Conservation (phyloP, 2,329 filamentous ascomycete species). For the Aspergillus texensis region DNA sequence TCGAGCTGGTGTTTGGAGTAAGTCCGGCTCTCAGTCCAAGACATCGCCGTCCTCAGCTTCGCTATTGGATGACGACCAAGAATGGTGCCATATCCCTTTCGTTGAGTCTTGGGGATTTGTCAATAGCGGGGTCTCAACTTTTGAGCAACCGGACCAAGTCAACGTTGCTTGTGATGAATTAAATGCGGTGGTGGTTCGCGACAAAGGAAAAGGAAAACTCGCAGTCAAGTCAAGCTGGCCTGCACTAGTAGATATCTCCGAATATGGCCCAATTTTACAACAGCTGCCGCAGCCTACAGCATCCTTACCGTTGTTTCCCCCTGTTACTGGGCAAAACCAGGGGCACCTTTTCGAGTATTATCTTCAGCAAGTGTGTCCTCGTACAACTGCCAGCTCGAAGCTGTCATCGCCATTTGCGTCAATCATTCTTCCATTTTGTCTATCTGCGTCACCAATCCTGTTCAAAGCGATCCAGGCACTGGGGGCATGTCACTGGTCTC, state of each 20-base stretch:
- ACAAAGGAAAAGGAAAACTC: not conserved
- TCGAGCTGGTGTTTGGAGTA: constrained; percentile 46
- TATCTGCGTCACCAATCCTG: constrained; percentile 40
- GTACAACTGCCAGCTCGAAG: constrained; percentile 41
- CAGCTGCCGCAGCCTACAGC: constrained; percentile 14
- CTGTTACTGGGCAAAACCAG: constrained; percentile 31
- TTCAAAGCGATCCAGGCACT: constrained; percentile 44
- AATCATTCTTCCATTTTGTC: constrained; percentile 42
- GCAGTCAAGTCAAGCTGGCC: constrained; percentile 6
- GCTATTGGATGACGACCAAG: constrained; percentile 22
- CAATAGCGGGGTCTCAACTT: constrained; percentile 33
- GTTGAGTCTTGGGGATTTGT: constrained; percentile 37
- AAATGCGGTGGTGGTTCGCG: constrained; percentile 17
- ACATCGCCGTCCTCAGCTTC: constrained; percentile 20
- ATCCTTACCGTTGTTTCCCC: constrained; percentile 32
- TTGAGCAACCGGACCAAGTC: constrained; percentile 30
- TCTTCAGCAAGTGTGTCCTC: constrained; percentile 43
- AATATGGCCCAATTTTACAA: constrained; percentile 1
- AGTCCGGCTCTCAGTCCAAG: constrained; percentile 24
- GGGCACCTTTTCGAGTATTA: constrained; percentile 44
- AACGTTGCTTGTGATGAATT: constrained; percentile 29
- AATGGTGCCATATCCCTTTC: constrained; percentile 32
- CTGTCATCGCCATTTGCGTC: constrained; percentile 43
- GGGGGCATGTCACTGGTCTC: constrained; percentile 42
- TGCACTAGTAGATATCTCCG: not conserved